Evolutionary conservation across 495 filamentous ascomycete species (phyloP), one percentile per base, ranked within the genome.

Genomic region (Umbilicaria muhlenbergii): DNA sequence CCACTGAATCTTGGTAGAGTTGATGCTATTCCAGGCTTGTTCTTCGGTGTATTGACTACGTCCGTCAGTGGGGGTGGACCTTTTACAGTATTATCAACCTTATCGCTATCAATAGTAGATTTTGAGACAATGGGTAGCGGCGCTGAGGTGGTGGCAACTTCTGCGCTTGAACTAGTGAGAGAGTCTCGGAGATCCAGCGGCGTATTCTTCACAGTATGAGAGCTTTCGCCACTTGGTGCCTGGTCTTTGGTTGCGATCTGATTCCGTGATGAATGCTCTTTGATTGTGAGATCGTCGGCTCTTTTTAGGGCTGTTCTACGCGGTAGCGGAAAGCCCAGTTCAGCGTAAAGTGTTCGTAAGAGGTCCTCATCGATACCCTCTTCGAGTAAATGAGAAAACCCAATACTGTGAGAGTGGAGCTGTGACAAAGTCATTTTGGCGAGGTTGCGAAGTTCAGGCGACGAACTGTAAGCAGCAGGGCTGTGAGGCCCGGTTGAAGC

Each of bases 381-480:
- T 11, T 76, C 68, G 13, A 89, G 63, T 49, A 86, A 75, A 44
- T 79, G 68, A 38, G 74, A 61, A 50, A 73, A 88, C 12, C 73
- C 70, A 38, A 88, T 74, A 36, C 78, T 76, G 32, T 79, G 63
- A 32, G 74, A 71, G 45, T 67, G 70, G 19, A 88, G 56, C 34
- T 75, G 68, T 13, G 80, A 61, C 15, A 88, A 67, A 40, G 84
- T 81, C 32, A 74, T 70, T 50, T 80, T 72, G 5, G 83, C 82
- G 50, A 80, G 73, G 45, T 77, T 74, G 41, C 73, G 77, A 33
- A 75, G 67, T 47, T 80, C 73, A 14, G 56, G 50, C 11, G 49
- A 46, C 2, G 65, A 51, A 32, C 56, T 61, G 0, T 38, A 38
- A 18, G 34, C 24, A 10, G 24, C 8, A 28, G 3, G 24, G 24